Base-by-base conservation (phyloP, 306 rosid genomes). In the Dalbergia cultrata region DNA sequence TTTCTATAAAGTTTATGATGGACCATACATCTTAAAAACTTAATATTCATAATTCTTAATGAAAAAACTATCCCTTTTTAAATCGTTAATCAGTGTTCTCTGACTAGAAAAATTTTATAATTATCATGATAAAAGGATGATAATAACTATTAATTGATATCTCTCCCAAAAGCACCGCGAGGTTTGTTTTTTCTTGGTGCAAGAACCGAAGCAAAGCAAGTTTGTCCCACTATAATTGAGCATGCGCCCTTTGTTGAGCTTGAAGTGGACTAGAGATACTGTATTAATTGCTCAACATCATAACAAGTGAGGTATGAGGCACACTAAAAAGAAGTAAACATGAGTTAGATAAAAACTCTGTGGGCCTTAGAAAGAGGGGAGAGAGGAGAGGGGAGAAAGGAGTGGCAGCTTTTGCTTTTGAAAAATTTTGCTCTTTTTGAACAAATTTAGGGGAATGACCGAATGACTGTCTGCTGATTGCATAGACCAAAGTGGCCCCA, bases 351-450 rank as follows among this genome's bases (percentile, higher is more conserved):
- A 80, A 77, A 77, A 58, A 39, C 61, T 22, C 13, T 4, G 83
- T 49, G 75, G 77, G 85, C 74, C 86, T 74, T 70, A 31, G 83
- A 85, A 66, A 84, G 81, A 81, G 26, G 49, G 14, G 47, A 10
- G 81, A 81, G 26, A 43, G 14, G 47, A 10, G 54, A 61, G 72
- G 70, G 77, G 80, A 65, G 77, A 76, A 75, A 26, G 26, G 68
- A 83, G 78, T 79, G 77, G 67, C 98, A 91, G 93, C 95, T 91
- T 93, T 95, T 91, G 83, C 93, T 89, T 93, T 93, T 86, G 41
- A 88, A 91, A 22, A 84, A 86, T 77, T 86, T 75, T 85, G 66
- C 85, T 84, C 89, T 87, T 88, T 89, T 87, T 82, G 86, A 89
- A 86, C 83, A 83, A 87, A 66, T 70, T 85, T 77, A 77, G 89